phyloP scores from a whole-genome alignment of 139 green algal genomes.

The Zygnema circumcarinatum region DNA sequence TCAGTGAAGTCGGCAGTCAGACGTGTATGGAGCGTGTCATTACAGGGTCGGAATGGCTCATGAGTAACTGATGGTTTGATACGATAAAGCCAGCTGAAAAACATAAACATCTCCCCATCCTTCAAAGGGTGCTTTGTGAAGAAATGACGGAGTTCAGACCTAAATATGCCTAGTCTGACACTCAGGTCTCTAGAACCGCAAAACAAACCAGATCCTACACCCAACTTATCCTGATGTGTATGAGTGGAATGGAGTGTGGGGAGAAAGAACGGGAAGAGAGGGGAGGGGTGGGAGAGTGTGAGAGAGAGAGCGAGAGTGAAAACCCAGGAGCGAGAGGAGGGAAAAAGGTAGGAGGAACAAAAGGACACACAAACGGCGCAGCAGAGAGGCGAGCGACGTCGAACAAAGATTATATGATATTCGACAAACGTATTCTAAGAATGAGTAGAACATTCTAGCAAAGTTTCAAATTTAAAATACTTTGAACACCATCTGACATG shows the following conservation, averaged over 20 bases:
- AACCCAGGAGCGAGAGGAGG: not conserved
- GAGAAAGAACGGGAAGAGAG: not conserved
- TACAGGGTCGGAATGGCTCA: conserved; percentile 70
- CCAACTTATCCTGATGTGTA: too few relatives aligned
- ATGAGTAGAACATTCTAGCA: too few relatives aligned
- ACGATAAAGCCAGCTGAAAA: conserved; percentile 89
- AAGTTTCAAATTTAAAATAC: too few relatives aligned
- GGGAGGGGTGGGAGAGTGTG: not conserved
- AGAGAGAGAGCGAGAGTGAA: not conserved
- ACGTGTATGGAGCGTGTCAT: conserved; percentile 13
- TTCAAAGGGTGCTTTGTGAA: not conserved
- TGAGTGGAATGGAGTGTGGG: not conserved
- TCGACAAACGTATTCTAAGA: too few relatives aligned
- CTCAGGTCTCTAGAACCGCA: too few relatives aligned
- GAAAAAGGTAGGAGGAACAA: not conserved
- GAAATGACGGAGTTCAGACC: not conserved
- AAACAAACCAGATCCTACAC: too few relatives aligned
- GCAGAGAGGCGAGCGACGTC: too few relatives aligned
- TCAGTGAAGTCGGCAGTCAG: conserved; percentile 24
- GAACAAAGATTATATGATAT: too few relatives aligned
- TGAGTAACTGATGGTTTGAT: conserved; percentile 88
- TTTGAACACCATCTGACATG: too few relatives aligned
- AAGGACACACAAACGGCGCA: not conserved
- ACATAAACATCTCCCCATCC: not conserved
- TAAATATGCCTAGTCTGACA: not conserved